Base-by-base conservation (phyloP, 1,284 basidiomycete species). In the Malassezia nana region DNA sequence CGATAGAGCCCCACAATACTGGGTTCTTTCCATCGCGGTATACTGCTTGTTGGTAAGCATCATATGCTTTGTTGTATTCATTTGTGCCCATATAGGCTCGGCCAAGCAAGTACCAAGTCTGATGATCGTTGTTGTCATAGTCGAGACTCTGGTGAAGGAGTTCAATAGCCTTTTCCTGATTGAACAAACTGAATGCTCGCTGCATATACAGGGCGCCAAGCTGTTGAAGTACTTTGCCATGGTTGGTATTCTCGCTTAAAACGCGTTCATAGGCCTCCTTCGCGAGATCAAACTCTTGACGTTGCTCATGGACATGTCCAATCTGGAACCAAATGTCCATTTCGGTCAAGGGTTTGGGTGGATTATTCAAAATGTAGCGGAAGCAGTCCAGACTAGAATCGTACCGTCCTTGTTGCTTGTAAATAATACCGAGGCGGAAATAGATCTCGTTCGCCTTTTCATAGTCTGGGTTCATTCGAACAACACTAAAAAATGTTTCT, bases 261-360 rank as follows among this genome's bases (percentile, higher is more conserved):
- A 98, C 94, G n/a, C 87, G 85, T 72, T 95, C 90, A 69, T 98
- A 98, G 0, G 94, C 91, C 60, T 95, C 89, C 64, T 90, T 89
- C 1, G 94, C 92, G 46, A 82, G 82, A 41, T 82, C 80, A 76
- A 87, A 87, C 87, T 95, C 89, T 75, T 89, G 86, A 75, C 91
- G 87, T 72, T 92, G 89, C 76, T 98, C 94, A 69, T 90, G 90
- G 16, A 98, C 92, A 72, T 98, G 94, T 1, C 94, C 92, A 59
- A 98, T 95, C 77, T 99, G 94, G 82, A 98, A 98, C 89, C 90
- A 96, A 60, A 99, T 96, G 69, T 98, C 91, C 63, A 90, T 89
- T 69, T 92, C 87, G 13, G 92, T 92, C 30, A 98, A 83, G 0
- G 94, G 92, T 61, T 83, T 85, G 13, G 94, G 92, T 4, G 94